Percentiles rank a stretch among this genome's conserved stretches.
Conservation (phyloP, 805 yeast genomes). For the Saccharomycopsis sp. region DNA sequence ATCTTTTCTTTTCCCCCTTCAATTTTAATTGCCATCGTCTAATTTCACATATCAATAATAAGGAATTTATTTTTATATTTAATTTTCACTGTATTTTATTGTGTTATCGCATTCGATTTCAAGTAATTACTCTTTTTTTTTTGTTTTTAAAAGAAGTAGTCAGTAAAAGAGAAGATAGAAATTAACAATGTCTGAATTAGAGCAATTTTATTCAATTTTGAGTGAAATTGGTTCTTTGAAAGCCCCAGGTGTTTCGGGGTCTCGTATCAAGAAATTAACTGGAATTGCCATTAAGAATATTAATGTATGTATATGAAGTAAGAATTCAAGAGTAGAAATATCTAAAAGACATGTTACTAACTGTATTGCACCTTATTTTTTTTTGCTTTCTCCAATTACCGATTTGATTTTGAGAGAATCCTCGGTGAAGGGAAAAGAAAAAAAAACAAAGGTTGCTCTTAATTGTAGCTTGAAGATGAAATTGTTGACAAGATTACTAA, state of each 20-base stretch:
- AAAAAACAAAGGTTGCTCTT: background rate
- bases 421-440: background rate
- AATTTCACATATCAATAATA: too few species aligned
- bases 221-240: conserved; percentile 45
- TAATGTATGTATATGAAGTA: conserved; percentile 26
- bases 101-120: too few species aligned
- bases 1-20: too few species aligned
- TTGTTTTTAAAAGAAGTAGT: too few species aligned
- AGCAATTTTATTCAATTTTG: conserved; percentile 35
- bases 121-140: too few species aligned
- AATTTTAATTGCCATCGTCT: too few species aligned
- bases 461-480: conserved; percentile 40
- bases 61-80: too few species aligned
- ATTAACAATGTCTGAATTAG: conserved; percentile 26
- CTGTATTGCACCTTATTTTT: too few species aligned
- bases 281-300: conserved; percentile 70
- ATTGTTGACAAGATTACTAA: conserved; percentile 53
- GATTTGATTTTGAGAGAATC: conserved; percentile 15
- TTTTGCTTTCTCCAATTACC: too few species aligned
- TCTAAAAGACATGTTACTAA: too few species aligned
- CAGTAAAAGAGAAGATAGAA: background rate
- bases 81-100: too few species aligned
- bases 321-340: too few species aligned
- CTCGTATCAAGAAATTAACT: conserved; percentile 83
- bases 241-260: conserved; percentile 92